Evolutionary conservation across 345 rosid genomes (phyloP), one percentile per base, ranked within the genome.

Genomic region (Eucalyptus grandis): DNA sequence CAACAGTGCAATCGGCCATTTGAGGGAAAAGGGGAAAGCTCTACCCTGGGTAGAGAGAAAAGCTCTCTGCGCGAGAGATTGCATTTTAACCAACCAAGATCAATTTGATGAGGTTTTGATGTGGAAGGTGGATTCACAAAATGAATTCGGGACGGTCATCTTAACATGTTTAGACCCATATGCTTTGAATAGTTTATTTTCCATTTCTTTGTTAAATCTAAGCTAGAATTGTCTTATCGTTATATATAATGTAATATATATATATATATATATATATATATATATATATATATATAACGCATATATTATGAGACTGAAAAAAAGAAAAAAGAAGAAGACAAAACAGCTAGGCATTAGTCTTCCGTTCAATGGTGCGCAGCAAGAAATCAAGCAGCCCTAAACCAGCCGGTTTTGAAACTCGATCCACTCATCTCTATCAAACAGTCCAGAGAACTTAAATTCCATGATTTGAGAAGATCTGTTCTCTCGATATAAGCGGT

Each of bases 401-500:
- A 30, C 16, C 2, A 40, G 4, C 24, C 1, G 3, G 24, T 17
- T 69, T 31, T 4, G 12, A 3, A 67, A 14, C 37, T 65, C 0
- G 21, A 15, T 11, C 2, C 21, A 17, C 34, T 65, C 19, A 15
- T 8, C 19, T 67, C 34, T 34, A n/a, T 8, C 13, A 0, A 17
- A 0, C 21, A 11, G 1, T 67, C 21, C 13, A 2, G 6, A 17
- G 24, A 21, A 69, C 21, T 7, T 67, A 15, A 31, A 67, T 31
- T n/a, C 9, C 0, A 15, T 62, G 15, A 27, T 62, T 30, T 10
- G 34, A 4, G 10, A 67, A 67, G 40, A 67, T 9, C 22, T 2
- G 9, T 30, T 31, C 6, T 72, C 5, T 34, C 0, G 0, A 1
- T 11, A 34, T 9, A 3, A 72, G 34, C 0, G 0, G 2, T 17